Base-by-base conservation (phyloP, 1,284 basidiomycete genomes). In the Stereum hirsutum region DNA sequence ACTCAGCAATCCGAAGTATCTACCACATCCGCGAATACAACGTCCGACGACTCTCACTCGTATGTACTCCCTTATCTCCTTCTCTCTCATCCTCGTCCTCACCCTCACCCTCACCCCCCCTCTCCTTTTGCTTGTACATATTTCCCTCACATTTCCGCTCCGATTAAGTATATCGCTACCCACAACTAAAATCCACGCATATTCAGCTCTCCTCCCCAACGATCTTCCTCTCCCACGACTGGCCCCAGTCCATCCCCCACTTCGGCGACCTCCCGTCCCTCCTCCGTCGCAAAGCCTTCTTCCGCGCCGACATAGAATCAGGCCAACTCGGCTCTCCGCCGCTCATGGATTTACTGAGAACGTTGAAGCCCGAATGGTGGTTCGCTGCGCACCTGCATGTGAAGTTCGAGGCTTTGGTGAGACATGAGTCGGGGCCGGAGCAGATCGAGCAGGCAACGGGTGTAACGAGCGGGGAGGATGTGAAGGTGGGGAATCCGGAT, bases 371-470 rank as follows among this genome's bases (percentile, higher is more conserved):
- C 0, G 57, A 70, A n/a, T 89, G 88, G 75, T 99, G 96, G 96
- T 98, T 98, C 60, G 68, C 90, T 1, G 96, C 94, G 0, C 96
- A 99, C 65, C 56, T 99, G 40, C 96, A 99, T 58, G 85, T 88
- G 48, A 83, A 86, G 40, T 83, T 81, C 50, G 78, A 84, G 50
- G 89, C 89, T 1, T 70, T 69, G 0, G 73, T 92, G 5, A 57
- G 71, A 4, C 88, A 91, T 52, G 59, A 47, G 12, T 28, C 11
- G 3, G 31, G 24, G 6, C 35, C 39, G 14, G 19, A 19, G 19
- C 30, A 39, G 24, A 42, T 14, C 20, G 21, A 39, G 10, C 21
- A 33, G 26, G 42, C 51, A 39, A n/a, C n/a, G n/a, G n/a, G n/a
- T n/a, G n/a, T n/a, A n/a, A n/a, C n/a, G n/a, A n/a, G n/a, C n/a